These are phyloP conservation scores for Fusarium veterinarium DNA, from an alignment of 2,329 filamentous ascomycete genomes.

Conservation along the genomic window DNA sequence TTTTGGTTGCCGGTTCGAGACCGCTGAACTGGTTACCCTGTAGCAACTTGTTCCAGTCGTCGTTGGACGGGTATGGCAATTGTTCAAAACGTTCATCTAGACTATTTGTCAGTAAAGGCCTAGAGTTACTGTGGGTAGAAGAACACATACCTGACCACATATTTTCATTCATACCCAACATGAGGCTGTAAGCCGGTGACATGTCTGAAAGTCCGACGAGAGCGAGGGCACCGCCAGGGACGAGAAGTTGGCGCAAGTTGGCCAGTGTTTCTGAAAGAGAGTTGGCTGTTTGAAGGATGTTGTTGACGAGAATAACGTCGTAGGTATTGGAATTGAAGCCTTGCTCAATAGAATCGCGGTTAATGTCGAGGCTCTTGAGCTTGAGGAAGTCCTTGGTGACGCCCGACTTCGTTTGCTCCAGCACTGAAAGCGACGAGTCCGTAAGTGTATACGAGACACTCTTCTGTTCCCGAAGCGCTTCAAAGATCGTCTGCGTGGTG, in stretches of 20 bases:
- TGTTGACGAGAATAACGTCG: slow-evolving; percentile 11
- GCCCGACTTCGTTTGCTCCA: not conserved
- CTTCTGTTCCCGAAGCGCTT: not conserved
- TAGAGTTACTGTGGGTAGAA: accelerated
- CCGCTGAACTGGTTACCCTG: slow-evolving; percentile 7
- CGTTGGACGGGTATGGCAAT: not conserved
- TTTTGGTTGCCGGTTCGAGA: slow-evolving; percentile 22
- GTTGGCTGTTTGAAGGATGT: not conserved
- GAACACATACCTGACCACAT: slow-evolving; percentile 13
- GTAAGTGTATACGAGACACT: not conserved
- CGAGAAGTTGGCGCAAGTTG: not conserved
- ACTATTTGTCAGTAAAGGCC: accelerated
- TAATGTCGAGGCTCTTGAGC: slow-evolving; percentile 11
- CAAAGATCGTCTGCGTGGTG: not conserved
- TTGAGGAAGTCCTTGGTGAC: not conserved
- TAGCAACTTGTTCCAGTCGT: not conserved
- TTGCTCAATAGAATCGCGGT: slow-evolving; percentile 1
- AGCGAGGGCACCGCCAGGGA: not conserved
- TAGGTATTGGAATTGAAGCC: not conserved
- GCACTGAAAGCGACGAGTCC: not conserved
- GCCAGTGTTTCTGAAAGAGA: not conserved
- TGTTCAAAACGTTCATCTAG: not conserved
- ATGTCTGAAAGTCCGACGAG: slow-evolving; percentile 18
- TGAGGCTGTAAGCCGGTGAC: slow-evolving; percentile 16
- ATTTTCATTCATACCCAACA: slow-evolving; percentile 21